Base-by-base conservation (phyloP, 345 rosid genomes). In the Clausena lansium region DNA sequence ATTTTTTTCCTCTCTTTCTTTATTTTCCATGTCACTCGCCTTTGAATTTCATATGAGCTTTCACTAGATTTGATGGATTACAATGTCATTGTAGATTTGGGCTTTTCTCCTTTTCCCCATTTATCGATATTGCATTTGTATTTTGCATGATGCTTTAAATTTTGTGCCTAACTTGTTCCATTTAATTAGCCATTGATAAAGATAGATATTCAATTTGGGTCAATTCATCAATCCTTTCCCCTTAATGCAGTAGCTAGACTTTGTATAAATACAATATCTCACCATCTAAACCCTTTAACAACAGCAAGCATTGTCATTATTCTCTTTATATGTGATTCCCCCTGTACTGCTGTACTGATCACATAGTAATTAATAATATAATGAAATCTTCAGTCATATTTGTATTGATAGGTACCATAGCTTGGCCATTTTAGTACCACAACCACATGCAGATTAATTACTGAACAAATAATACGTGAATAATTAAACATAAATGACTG, bases 111-210 rank as follows among this genome's bases (percentile, higher is more conserved):
- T 7, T 58, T 58, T 73, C 54, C 76, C 66, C 0, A 38, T 73
- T 36, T 71, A 10, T 20, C 3, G 28, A 52, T 4, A 20, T 28
- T 9, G 8, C 17, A 7, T 36, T 73, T 17, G 15, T 59, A 41
- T 19, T 39, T 9, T 39, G 47, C 47, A 41, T 41, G 47, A 41
- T 10, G 3, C 28, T 62, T 24, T 74, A 39, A 61, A 74, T 41
- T 74, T 70, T 74, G 19, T 28, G 77, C 60, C 60, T 45, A 74
- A 74, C 77, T 74, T 63, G 17, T 15, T 74, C 39, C 30, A 39
- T 73, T 73, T 24, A 24, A 20, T 36, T 41, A 41, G 10, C 5
- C 36, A 47, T 28, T 25, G 57, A 73, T 17, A 41, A 62, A 45
- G 41, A 41, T 11, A 62, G 59, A 57, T 41, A 41, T 41, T 41